phyloP scores from a whole-genome alignment of 225 moss, liverwort and hornwort genomes.

The Ulota crispa region DNA sequence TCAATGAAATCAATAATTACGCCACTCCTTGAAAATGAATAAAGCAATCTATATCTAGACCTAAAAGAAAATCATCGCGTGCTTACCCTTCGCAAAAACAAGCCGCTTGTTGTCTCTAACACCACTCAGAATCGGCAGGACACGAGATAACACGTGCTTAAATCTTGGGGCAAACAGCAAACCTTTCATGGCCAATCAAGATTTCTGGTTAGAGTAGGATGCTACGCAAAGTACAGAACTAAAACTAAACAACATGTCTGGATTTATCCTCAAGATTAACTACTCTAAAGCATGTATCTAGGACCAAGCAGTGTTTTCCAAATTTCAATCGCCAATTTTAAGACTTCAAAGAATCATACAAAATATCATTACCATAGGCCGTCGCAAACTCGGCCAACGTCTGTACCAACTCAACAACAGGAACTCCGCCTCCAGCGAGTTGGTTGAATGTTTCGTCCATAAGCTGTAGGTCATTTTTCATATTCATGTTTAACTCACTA shows the following conservation, averaged over 20 bases:
- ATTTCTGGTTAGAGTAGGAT: slow-evolving; percentile 10
- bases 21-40: neutral
- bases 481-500: slow-evolving; percentile 11
- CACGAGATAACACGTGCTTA: slow-evolving; percentile 81
- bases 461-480: slow-evolving; percentile 52
- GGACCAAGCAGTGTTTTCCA: neutral
- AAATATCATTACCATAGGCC: slow-evolving; percentile 56
- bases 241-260: neutral
- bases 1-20: neutral
- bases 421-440: slow-evolving; percentile 75
- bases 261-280: neutral
- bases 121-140: slow-evolving; percentile 76
- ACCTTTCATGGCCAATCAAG: slow-evolving; percentile 50
- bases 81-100: slow-evolving; percentile 72
- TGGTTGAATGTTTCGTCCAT: slow-evolving; percentile 93
- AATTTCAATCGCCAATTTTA: neutral
- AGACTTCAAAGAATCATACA: neutral
- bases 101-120: slow-evolving; percentile 67
- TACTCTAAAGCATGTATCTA: neutral
- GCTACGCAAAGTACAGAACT: neutral
- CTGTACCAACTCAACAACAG: slow-evolving; percentile 68
- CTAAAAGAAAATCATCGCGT: neutral
- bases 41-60: neutral
- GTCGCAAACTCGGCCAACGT: slow-evolving; percentile 80
- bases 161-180: slow-evolving; percentile 88